Base-by-base conservation (phyloP, 208 protist species). In the Giardia duodenalis region DNA sequence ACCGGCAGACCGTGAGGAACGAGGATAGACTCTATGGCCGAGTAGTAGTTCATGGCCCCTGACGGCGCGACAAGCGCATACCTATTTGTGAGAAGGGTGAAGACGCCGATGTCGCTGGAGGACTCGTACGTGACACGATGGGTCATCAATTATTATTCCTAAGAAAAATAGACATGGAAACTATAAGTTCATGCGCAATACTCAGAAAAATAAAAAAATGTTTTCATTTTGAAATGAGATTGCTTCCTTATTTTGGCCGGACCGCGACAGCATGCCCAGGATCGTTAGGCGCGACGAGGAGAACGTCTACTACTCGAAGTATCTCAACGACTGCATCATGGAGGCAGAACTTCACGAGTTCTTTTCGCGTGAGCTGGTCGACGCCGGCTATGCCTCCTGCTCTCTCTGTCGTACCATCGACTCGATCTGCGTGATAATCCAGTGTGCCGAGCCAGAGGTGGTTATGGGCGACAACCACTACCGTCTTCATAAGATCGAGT, bases 281-380 rank as follows among this genome's bases (percentile, higher is more conserved):
- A 39, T 10, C 19, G 30, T 39, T 30, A 10, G 30, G 30, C 57
- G 19, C 10, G 57, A 76, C 57, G 57, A 45, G 86, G 42, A 91
- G 0, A 46, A 48, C 42, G 47, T 45, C 0, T 91, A 67, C 45
- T 91, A 91, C 44, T 1, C 1, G 10, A 91, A 47, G 88, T 91
- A 47, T 45, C 2, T 91, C 43, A 45, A 48, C 1, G 88, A 91
- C 2, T 87, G 99, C 94, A 97, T 99, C 45, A 98, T 99, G 96
- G 98, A 98, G 95, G 98, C 98, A 92, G 99, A 99, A 96, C 96
- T 99, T 87, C 99, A 99, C 95, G 98, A 99, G 95, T 98, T 99
- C 92, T 95, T 99, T 67, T 98, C 97, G 93, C 96, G 97, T 93
- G 98, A 99, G 95, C 96, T 99, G 42, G 96, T 96, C 90, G 97